Percentiles rank a stretch among this genome's conserved stretches.
These are phyloP conservation scores for Solanum peruvianum DNA, from an alignment of 257 asterid species.

Conservation along the genomic window DNA sequence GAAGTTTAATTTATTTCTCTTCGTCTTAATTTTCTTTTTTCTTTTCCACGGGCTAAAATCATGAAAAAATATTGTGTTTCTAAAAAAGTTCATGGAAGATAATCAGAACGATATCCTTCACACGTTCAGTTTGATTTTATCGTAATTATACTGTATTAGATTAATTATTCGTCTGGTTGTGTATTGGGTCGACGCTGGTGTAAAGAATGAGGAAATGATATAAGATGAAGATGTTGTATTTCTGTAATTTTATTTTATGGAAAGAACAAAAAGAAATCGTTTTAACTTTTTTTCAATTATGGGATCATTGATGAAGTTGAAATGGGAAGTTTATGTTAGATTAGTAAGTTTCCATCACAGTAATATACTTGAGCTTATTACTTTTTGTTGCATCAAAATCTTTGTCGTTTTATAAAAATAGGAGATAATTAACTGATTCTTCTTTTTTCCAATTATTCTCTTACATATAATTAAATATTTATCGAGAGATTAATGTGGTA, in stretches of 20 bases:
- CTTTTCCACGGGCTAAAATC: too few relatives aligned
- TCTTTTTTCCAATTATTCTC: neutral
- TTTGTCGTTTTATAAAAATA: neutral
- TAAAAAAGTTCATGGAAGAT: neutral
- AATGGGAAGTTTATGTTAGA: neutral
- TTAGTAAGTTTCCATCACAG: neutral
- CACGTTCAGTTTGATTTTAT: neutral
- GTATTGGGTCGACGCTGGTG: neutral
- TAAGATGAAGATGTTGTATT: neutral
- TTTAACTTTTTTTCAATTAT: neutral
- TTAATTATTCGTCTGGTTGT: neutral
- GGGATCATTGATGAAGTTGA: neutral
- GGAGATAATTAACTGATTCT: neutral
- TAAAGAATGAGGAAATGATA: neutral
- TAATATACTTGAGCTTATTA: too few relatives aligned
- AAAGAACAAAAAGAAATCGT: neutral
- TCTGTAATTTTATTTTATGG: neutral
- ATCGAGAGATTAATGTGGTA: too few relatives aligned
- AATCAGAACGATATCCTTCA: neutral
- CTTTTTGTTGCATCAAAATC: neutral
- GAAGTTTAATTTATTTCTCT: neutral
- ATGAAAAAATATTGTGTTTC: neutral
- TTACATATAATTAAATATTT: too few relatives aligned
- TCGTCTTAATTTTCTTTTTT: neutral
- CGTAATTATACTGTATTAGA: neutral